phyloP scores from a whole-genome alignment of 2,329 filamentous ascomycete genomes.

The Colletotrichum liaoningense region DNA sequence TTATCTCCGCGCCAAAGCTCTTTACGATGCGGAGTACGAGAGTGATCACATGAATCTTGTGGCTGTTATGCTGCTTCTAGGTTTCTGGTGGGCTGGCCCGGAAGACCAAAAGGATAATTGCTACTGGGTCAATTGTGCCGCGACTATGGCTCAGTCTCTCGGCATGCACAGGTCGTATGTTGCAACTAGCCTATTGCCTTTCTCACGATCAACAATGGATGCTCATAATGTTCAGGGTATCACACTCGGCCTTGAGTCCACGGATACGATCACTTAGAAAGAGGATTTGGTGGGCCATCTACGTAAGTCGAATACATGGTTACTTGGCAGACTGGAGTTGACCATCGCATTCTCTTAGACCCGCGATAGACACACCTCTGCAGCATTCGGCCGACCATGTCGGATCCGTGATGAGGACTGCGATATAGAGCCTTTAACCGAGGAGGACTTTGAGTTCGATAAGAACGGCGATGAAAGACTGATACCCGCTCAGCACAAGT shows the following conservation, averaged over 20 bases:
- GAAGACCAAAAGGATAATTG: slow-evolving; percentile 30
- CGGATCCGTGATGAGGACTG: slow-evolving; percentile 52
- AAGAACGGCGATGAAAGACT: slow-evolving; percentile 32
- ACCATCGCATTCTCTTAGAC: neutral
- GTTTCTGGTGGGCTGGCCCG: slow-evolving; percentile 21
- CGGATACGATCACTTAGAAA: slow-evolving; percentile 2
- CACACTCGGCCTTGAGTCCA: neutral
- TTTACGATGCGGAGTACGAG: slow-evolving; percentile 31
- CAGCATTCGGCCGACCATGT: slow-evolving; percentile 48
- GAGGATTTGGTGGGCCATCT: slow-evolving; percentile 24
- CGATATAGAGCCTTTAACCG: slow-evolving; percentile 47
- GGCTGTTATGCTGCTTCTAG: slow-evolving; percentile 17
- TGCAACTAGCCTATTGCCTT: neutral
- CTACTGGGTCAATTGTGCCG: slow-evolving; percentile 26
- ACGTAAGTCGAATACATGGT: neutral
- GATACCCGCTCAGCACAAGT: slow-evolving; percentile 38
- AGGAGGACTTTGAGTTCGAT: slow-evolving; percentile 46
- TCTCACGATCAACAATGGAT: neutral
- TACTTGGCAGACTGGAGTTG: neutral
- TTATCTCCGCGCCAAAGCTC: slow-evolving; percentile 20
- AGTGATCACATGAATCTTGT: slow-evolving; percentile 7
- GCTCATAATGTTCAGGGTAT: neutral
- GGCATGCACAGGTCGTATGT: slow-evolving; percentile 26
- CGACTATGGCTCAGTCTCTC: slow-evolving; percentile 21
- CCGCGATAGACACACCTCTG: slow-evolving; percentile 49